Conservation (phyloP, 768 basidiomycete genomes). For the Pleurotus giganteus region DNA sequence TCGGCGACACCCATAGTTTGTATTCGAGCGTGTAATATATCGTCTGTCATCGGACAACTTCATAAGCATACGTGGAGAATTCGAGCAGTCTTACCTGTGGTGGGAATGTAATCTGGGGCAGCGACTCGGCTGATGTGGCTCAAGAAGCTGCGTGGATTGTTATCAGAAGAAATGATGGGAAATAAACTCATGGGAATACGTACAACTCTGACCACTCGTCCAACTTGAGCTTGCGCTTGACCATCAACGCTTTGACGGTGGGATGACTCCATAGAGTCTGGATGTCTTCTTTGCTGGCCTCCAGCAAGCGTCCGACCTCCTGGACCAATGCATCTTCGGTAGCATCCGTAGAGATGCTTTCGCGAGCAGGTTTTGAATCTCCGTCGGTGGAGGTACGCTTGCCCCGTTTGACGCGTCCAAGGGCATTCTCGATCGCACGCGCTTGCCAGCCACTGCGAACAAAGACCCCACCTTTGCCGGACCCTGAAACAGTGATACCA, state of each 20-base stretch:
- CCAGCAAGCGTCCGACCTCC: slow-evolving; percentile 60
- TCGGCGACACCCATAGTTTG: slow-evolving; percentile 90
- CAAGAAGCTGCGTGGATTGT: slow-evolving; percentile 56
- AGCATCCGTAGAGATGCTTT: slow-evolving; percentile 29
- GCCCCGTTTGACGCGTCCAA: slow-evolving; percentile 35
- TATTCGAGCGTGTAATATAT: slow-evolving; percentile 85
- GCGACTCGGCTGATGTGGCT: slow-evolving; percentile 72
- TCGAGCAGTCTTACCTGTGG: slow-evolving; percentile 50
- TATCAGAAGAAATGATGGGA: not conserved
- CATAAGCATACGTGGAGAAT: slow-evolving; percentile 24
- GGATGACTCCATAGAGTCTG: slow-evolving; percentile 71
- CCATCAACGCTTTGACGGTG: slow-evolving; percentile 65
- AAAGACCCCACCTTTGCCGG: slow-evolving; percentile 73
- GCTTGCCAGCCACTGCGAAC: slow-evolving; percentile 84
- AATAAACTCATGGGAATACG: slow-evolving; percentile 26
- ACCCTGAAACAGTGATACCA: slow-evolving; percentile 68
- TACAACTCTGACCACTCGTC: slow-evolving; percentile 92
- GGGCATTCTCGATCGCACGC: slow-evolving; percentile 55
- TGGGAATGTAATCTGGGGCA: slow-evolving; percentile 66
- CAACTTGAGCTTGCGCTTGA: slow-evolving; percentile 66
- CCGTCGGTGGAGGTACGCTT: slow-evolving; percentile 28
- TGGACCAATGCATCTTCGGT: slow-evolving; percentile 56
- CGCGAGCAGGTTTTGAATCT: slow-evolving; percentile 30
- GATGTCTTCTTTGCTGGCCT: slow-evolving; percentile 61
- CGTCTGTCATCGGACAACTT: slow-evolving; percentile 47